Base-by-base conservation (phyloP, 2,329 filamentous ascomycete species). In the Arthrobotrys musiformis region DNA sequence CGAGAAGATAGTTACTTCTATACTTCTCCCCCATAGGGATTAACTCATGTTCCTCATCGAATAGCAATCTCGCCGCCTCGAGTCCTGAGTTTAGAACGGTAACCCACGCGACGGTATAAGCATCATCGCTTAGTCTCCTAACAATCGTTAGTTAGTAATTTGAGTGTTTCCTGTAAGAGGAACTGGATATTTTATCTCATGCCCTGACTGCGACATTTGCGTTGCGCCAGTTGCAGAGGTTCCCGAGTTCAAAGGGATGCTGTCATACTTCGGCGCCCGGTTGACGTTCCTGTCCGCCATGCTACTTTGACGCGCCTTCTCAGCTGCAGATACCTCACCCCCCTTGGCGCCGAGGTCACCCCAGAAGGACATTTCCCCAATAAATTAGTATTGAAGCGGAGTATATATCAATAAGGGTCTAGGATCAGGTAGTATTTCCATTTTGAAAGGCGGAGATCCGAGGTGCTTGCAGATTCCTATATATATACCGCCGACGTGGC, bases 61-160 rank as follows among this genome's bases (percentile, higher is more conserved):
- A 22, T 7, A 62, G 11, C 22, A 44, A 19, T 33, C 37, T 62
- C 8, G 37, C 26, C 2, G 58, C 58, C 7, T 62, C 35, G 24
- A 62, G 35, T 17, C 46, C 58, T 2, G 35, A 1, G 24, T 17
- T 26, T 1, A 62, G 58, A 5, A 46, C 22, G 22, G 19, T 13
- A 7, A 24, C 8, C 58, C 35, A 62, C 4, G 22, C 58, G 13
- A 62, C 37, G 5, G 58, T 62, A 24, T 62, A 62, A 11, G 19
- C 58, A 6, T 62, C 58, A 46, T 62, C 5, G 58, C 8, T 13
- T 5, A 62, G 58, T 13, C 9, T 30, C 15, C 58, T 62, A 52
- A 28, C 7, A 2, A 48, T 9, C 4, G 40, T 19, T n/a, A n/a
- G 13, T 42, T 19, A 42, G 40, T 19, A 17, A 42, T 7, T 7